These are phyloP conservation scores for Scalesia atractyloides DNA, from an alignment of 129 eudicot species.

Conservation along the genomic window DNA sequence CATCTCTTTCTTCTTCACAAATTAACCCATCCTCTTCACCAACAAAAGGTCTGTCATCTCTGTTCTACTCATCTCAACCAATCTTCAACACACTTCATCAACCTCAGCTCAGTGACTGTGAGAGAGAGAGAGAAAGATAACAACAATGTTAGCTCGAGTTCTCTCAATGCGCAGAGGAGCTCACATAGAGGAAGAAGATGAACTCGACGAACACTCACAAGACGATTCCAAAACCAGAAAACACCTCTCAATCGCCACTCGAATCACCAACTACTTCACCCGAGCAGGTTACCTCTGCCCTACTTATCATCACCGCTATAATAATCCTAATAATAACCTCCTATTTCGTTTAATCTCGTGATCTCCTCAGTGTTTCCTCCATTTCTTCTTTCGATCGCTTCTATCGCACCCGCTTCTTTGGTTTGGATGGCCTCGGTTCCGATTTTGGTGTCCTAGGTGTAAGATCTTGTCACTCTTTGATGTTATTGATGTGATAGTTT, in stretches of 20 bases:
- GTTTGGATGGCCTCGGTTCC: conserved; percentile 72
- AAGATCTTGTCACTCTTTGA: conserved; percentile 38
- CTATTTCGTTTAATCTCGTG: conserved; percentile 45
- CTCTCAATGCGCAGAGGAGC: conserved; percentile 65
- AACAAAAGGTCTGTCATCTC: no score
- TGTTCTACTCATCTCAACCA: no score
- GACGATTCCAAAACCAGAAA: conserved; percentile 82
- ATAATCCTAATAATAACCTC: conserved; percentile 39
- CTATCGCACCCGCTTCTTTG: conserved; percentile 60
- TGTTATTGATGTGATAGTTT: background rate
- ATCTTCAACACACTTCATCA: no score
- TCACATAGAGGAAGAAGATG: conserved; percentile 32
- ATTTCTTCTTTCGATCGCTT: conserved; percentile 59
- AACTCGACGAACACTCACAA: conserved; percentile 37
- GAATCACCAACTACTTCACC: conserved; percentile 52
- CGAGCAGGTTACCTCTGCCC: conserved; percentile 71
- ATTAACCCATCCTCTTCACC: no score
- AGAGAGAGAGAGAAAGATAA: no score
- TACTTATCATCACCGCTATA: conserved; percentile 18
- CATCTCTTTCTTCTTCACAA: no score
- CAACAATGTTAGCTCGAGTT: no score
- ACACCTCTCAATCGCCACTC: conserved; percentile 50
- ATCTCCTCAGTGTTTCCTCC: conserved; percentile 63
- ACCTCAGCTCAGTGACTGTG: no score
- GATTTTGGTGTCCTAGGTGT: conserved; percentile 92